Evolutionary conservation across 2,329 filamentous ascomycete species (phyloP).

Genomic region (Fusarium floridanum): DNA sequence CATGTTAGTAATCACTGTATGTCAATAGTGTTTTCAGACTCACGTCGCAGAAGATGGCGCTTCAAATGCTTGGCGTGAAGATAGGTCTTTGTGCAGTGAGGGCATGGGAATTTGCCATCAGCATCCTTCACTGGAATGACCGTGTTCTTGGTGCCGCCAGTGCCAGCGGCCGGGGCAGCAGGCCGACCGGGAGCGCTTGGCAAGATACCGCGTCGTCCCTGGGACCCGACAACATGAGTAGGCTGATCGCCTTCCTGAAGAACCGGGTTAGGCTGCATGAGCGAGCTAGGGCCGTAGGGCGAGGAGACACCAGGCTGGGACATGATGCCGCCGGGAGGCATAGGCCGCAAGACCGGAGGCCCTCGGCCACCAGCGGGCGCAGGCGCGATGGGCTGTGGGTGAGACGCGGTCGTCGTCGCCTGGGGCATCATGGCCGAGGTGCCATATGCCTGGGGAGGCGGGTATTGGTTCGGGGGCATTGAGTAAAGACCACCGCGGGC

Average conservation of each 20-base stretch:
- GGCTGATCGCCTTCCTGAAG: slow-evolving; percentile 73
- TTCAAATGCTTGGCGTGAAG: slow-evolving; percentile 97
- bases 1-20: slow-evolving; percentile 45
- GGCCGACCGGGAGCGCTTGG: slow-evolving; percentile 91
- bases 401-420: slow-evolving; percentile 74
- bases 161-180: slow-evolving; percentile 78
- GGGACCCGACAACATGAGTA: slow-evolving; percentile 94
- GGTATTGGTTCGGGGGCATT: slow-evolving; percentile 69
- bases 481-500: slow-evolving; percentile 65
- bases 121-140: slow-evolving; percentile 94
- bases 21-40: slow-evolving; percentile 63
- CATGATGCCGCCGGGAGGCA: slow-evolving; percentile 76
- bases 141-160: slow-evolving; percentile 78
- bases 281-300: slow-evolving; percentile 70
- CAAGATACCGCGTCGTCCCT: slow-evolving; percentile 90
- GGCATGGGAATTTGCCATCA: slow-evolving; percentile 97
- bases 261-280: slow-evolving; percentile 69
- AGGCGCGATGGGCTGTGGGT: slow-evolving; percentile 82
- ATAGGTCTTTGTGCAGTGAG: slow-evolving; percentile 98
- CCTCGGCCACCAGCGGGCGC: slow-evolving; percentile 71
- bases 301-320: slow-evolving; percentile 68
- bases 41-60: slow-evolving; percentile 94
- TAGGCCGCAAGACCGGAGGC: slow-evolving; percentile 74
- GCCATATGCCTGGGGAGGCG: slow-evolving; percentile 67
- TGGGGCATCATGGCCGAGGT: slow-evolving; percentile 75